These are phyloP conservation scores for Cystobasidiaceae sp. DNA, from an alignment of 1,284 basidiomycete genomes.

Conservation along the genomic window DNA sequence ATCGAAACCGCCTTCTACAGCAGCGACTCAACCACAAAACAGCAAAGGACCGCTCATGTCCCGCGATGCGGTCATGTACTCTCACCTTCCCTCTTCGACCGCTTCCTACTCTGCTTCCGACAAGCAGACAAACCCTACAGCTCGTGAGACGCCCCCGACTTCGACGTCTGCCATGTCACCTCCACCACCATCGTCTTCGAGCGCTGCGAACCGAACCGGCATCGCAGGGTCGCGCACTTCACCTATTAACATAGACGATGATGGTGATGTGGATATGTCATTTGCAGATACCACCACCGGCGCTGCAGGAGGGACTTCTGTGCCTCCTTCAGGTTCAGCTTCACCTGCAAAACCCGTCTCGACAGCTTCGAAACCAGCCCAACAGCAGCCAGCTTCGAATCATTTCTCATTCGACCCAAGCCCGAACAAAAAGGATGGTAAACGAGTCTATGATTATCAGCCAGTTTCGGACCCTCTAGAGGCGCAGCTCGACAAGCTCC, in stretches of 20 bases:
- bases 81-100: slow-evolving; percentile 23
- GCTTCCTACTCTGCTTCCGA: not conserved
- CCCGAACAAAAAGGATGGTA: slow-evolving; percentile 17
- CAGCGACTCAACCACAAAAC: not conserved
- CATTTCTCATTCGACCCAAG: slow-evolving; percentile 20
- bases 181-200: not conserved
- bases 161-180: not conserved
- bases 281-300: slow-evolving; percentile 51
- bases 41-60: slow-evolving; percentile 22
- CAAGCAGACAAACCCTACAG: not conserved
- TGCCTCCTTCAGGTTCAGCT: not conserved
- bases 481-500: slow-evolving; percentile 54
- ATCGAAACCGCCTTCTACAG: not conserved
- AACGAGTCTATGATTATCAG: slow-evolving; percentile 47
- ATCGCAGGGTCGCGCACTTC: slow-evolving; percentile 57
- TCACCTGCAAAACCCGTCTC: not conserved
- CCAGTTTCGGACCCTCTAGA: slow-evolving; percentile 66
- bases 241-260: slow-evolving; percentile 50
- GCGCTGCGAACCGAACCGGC: slow-evolving; percentile 44
- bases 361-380: not conserved
- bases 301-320: slow-evolving; percentile 56
- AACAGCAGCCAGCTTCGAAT: not conserved
- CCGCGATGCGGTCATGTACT: slow-evolving; percentile 19
- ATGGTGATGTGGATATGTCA: slow-evolving; percentile 53
- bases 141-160: not conserved